Conservation (phyloP, 768 basidiomycete species). For the Vishniacozyma victoriae region DNA sequence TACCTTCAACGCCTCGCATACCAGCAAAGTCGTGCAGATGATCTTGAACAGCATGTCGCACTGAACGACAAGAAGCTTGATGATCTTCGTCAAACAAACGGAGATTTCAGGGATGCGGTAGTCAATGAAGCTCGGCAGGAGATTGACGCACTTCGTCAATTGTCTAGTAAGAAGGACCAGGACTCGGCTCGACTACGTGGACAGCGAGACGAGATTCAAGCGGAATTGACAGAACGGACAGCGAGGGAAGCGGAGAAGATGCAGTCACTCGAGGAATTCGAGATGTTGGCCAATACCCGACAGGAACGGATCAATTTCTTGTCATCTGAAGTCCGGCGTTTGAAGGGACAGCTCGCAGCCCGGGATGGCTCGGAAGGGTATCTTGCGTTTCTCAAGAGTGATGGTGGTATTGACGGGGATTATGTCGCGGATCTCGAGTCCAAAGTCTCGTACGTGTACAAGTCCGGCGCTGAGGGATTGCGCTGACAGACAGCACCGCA, state of each 20-base stretch:
- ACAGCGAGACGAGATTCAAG: conserved; percentile 55
- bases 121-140: conserved; percentile 28
- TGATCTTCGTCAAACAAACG: conserved; percentile 18
- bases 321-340: conserved; percentile 64
- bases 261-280: conserved; percentile 60
- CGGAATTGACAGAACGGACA: conserved; percentile 59
- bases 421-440: conserved; percentile 56
- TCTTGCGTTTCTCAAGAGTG: conserved; percentile 62
- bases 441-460: conserved; percentile 51
- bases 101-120: conserved; percentile 29
- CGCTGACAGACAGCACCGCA: too few relatives aligned
- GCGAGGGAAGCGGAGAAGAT: conserved; percentile 59
- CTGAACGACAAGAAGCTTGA: conserved; percentile 36
- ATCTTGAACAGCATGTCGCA: conserved; percentile 47
- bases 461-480: too few relatives aligned
- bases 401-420: conserved; percentile 48
- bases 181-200: conserved; percentile 48
- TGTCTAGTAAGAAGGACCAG: conserved; percentile 37
- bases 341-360: conserved; percentile 73
- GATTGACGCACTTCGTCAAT: conserved; percentile 51
- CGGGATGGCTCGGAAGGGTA: conserved; percentile 64
- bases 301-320: conserved; percentile 70
- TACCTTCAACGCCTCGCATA: conserved; percentile 56
- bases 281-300: conserved; percentile 57
- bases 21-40: conserved; percentile 49